Conservation (phyloP, 2,329 filamentous ascomycete species). For the Neospermospora avenae region DNA sequence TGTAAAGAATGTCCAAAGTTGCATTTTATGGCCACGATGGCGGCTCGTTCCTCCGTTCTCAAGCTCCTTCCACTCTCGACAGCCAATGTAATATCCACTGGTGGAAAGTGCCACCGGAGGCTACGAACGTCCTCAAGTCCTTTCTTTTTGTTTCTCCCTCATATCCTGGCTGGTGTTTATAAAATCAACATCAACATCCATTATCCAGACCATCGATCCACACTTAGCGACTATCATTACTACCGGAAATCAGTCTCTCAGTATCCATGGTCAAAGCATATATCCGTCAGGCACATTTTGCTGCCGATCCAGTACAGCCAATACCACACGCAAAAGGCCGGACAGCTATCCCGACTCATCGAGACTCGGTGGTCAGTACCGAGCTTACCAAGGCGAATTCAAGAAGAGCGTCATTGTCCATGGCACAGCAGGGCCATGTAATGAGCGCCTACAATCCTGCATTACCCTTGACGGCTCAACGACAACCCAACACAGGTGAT, state of each 20-base stretch:
- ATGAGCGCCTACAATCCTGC: background rate
- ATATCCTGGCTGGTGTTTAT: no score
- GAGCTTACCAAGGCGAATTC: background rate
- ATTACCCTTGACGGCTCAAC: background rate
- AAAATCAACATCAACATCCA: no score
- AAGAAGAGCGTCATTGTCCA: background rate
- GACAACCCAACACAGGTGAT: background rate
- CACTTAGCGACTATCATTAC: background rate
- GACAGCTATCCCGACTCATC: slow-evolving; percentile 11
- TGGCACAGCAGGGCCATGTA: background rate
- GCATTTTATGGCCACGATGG: background rate
- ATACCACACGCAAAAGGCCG: background rate
- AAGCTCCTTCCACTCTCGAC: background rate
- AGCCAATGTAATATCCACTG: background rate
- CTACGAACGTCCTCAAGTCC: background rate
- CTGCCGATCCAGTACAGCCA: background rate
- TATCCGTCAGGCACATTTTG: background rate
- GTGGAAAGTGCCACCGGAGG: background rate
- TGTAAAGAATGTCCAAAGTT: slow-evolving; percentile 11
- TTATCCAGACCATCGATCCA: background rate
- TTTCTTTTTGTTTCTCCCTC: background rate
- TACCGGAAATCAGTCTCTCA: background rate
- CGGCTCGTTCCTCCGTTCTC: background rate
- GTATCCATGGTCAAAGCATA: background rate
- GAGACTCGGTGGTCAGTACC: slow-evolving; percentile 8